Evolutionary conservation across 352 stramenopile genomes (phyloP), one percentile per base, ranked within the genome.

Genomic region (Globisporangium middletonii): DNA sequence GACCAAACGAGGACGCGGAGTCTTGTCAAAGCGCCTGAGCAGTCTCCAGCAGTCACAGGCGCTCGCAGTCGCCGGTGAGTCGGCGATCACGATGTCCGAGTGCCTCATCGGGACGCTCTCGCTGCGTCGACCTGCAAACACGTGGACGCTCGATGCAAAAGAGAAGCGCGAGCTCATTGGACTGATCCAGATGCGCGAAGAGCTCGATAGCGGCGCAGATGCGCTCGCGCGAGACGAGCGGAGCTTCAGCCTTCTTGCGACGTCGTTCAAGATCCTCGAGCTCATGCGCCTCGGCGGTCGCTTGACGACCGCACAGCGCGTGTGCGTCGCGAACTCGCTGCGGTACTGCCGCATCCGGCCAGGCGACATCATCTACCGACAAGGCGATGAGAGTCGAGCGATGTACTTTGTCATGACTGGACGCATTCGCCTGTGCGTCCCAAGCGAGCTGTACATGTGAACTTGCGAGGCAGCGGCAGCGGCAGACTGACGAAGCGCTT

Each of bases 61-160:
- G n/a, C 41, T 26, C 16, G 50, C 27, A 26, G 57, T 38, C 33
- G 9, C 4, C 33, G 33, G 33, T 9, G 57, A 62, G 45, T 52
- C 12, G 15, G 75, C 67, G 2, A 65, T 80, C 1, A 71, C 72
- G 11, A 71, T 80, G 63, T 67, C 67, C 7, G 62, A 78, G 26
- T 78, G 63, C 26, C 54, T 76, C 15, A 51, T 82, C 38, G 72
- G 68, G 11, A 55, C 73, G n/a, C 9, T 75, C 23, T 53, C 35
- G n/a, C 27, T 60, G 15, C n/a, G 15, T 2, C 46, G 16, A 13
- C 18, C 59, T 0, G 19, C 28, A 16, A 30, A 3, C 19, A 13
- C 16, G 16, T 52, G 37, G 54, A 38, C 50, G 16, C 54, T 62
- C 5, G 42, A 45, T 19, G 11, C 54, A 13, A 57, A 64, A 3